Evolutionary conservation across 805 yeast genomes (phyloP), one percentile per base, ranked within the genome.

Genomic region (Isabelozyma pseudorhagii): DNA sequence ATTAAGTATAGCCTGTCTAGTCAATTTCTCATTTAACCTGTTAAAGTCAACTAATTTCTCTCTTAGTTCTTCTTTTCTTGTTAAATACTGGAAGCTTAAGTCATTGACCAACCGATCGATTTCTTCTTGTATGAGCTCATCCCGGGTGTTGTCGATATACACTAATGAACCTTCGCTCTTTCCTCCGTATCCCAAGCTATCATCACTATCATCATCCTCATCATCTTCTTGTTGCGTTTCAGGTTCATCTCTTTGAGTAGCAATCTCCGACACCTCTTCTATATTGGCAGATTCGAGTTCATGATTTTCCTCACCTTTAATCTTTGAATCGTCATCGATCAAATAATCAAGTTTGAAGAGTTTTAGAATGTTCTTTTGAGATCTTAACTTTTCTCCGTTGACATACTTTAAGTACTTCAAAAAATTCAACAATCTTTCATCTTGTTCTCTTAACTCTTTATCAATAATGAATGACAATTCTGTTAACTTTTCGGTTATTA

Each of bases 81-180:
- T 66, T 34, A 72, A 56, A 14, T 57, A 56, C 54, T 71, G 77
- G 46, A 62, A 74, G 5, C 67, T 59, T 47, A 73, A 59, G 51
- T 74, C 78, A 46, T 72, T 73, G n/a, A 66, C 50, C 41, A 74
- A 58, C 27, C 78, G 56, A 48, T 61, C 59, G 18, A 74, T 69
- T 50, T 74, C 78, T 15, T 70, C 78, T 52, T 74, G 78, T 17
- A 74, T 63, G 9, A 73, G 58, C 45, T 59, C 53, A 51, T 71
- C 75, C 43, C 64, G 52, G 29, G 62, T 56, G 13, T 56, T 44
- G 52, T 69, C 75, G 21, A 42, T 28, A 8, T 21, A 28, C n/a
- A 42, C 45, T 2, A 42, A 25, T 15, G 45, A 42, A 8, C 45
- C 45, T 8, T 41, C 31, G 21, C 21, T 17, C 21, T 17, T 38